Conservation (phyloP, 2,329 filamentous ascomycete species). For the Diaporthe sp. region DNA sequence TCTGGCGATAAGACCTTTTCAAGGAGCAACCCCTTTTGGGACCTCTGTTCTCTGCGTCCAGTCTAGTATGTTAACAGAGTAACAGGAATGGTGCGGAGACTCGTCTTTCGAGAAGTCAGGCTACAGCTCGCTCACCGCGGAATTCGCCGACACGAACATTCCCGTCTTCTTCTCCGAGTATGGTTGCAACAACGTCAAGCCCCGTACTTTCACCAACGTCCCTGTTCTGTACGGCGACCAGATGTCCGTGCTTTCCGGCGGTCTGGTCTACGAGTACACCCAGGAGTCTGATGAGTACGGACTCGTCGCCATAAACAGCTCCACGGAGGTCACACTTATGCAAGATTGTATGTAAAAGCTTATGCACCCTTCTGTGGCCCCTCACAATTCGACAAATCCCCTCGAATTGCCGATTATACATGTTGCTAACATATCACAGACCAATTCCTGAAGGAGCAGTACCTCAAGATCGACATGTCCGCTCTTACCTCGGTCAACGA, state of each 20-base stretch:
- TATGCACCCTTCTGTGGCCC: constrained; percentile 48
- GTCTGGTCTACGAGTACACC: constrained; percentile 82
- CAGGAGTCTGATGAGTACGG: constrained; percentile 75
- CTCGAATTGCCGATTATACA: too few relatives aligned
- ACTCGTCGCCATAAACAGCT: constrained; percentile 70
- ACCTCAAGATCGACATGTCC: constrained; percentile 77
- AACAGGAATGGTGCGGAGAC: constrained; percentile 65
- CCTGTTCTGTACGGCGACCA: constrained; percentile 75
- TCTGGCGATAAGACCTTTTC: not conserved
- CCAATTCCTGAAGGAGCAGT: constrained; percentile 78
- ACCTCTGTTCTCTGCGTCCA: not conserved
- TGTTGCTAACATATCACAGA: constrained; percentile 17
- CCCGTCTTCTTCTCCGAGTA: constrained; percentile 85
- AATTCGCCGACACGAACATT: constrained; percentile 74
- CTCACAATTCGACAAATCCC: too few relatives aligned
- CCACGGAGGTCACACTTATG: constrained; percentile 68
- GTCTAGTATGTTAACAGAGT: not conserved
- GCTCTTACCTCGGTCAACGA: constrained; percentile 72
- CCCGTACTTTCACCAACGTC: constrained; percentile 81
- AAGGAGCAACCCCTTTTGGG: not conserved
- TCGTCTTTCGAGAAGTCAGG: constrained; percentile 62
- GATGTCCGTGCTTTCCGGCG: constrained; percentile 77
- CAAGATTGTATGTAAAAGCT: constrained; percentile 61
- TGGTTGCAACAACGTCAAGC: constrained; percentile 77
- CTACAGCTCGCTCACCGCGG: constrained; percentile 59